Conservation (phyloP, 176 grass and related monocot species). For the Rhipidocladum racemiflorum region DNA sequence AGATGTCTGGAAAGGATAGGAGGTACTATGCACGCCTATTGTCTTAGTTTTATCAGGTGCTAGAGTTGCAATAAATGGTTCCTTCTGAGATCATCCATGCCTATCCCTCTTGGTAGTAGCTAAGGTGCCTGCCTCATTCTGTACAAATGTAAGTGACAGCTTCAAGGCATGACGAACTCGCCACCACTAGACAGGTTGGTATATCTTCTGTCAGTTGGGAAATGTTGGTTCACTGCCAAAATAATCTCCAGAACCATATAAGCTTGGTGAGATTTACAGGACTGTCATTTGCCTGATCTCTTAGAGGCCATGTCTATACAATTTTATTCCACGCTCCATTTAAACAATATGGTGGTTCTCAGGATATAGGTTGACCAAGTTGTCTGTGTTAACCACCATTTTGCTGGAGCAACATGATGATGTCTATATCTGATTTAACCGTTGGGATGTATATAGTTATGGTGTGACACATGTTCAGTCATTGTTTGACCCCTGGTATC, state of each 20-base stretch:
- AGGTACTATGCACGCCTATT: neutral
- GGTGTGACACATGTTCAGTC: neutral
- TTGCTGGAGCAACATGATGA: neutral
- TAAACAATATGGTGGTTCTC: neutral
- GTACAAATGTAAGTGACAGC: neutral
- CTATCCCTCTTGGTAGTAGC: neutral
- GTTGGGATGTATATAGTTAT: neutral
- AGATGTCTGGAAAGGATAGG: neutral
- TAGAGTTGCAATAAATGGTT: neutral
- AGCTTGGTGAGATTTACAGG: neutral
- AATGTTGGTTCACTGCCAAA: neutral
- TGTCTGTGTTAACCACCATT: neutral
- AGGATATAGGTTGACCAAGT: neutral
- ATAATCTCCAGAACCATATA: neutral
- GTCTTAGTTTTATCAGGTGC: neutral
- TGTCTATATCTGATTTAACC: neutral
- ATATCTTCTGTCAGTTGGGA: neutral
- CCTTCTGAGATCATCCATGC: neutral
- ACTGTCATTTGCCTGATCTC: neutral
- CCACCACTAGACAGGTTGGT: neutral
- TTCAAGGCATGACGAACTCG: neutral
- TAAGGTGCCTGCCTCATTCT: neutral
- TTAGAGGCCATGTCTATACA: neutral
- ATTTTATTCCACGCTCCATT: neutral
- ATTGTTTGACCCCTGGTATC: neutral